Percentiles rank a stretch among this genome's conserved stretches.
phyloP scores from a whole-genome alignment of 169 alveolate species.

The Eimeria brunetti region DNA sequence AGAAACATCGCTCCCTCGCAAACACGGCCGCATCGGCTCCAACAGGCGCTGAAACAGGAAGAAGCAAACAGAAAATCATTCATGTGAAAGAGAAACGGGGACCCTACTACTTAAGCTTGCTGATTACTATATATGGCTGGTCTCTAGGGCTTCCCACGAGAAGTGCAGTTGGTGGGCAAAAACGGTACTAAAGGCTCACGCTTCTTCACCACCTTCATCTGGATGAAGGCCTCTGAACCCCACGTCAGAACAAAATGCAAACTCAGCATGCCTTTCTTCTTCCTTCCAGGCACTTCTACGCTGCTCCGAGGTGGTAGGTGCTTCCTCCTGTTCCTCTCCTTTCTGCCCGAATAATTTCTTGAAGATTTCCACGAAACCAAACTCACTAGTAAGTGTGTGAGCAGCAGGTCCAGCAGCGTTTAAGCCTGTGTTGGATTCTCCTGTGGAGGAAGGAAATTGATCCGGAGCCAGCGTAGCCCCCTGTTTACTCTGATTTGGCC shows the following conservation, averaged over 20 bases:
- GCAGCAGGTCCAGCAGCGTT: neutral
- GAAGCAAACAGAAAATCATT: neutral
- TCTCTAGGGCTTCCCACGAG: neutral
- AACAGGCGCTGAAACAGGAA: conserved; percentile 32
- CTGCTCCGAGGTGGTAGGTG: conserved; percentile 67
- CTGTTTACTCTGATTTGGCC: neutral
- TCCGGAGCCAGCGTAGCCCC: conserved; percentile 31
- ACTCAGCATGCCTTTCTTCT: conserved; percentile 58
- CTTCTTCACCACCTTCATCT: conserved; percentile 68
- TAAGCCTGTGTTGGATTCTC: neutral
- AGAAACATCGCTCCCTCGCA: conserved; percentile 68
- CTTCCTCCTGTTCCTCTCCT: conserved; percentile 35
- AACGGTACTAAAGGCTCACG: neutral
- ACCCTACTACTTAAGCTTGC: neutral
- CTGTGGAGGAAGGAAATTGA: neutral
- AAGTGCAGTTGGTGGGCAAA: neutral
- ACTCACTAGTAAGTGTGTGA: neutral
- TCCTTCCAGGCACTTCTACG: conserved; percentile 43
- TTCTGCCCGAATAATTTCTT: conserved; percentile 51
- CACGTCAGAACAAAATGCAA: conserved; percentile 57
- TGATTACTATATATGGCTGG: neutral
- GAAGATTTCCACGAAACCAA: conserved; percentile 52
- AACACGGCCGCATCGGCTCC: conserved; percentile 73
- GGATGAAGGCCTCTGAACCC: conserved; percentile 67
- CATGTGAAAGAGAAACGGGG: neutral